These are phyloP conservation scores for Tetratostichococcus sp. DNA, from an alignment of 139 green algal genomes.

Conservation along the genomic window DNA sequence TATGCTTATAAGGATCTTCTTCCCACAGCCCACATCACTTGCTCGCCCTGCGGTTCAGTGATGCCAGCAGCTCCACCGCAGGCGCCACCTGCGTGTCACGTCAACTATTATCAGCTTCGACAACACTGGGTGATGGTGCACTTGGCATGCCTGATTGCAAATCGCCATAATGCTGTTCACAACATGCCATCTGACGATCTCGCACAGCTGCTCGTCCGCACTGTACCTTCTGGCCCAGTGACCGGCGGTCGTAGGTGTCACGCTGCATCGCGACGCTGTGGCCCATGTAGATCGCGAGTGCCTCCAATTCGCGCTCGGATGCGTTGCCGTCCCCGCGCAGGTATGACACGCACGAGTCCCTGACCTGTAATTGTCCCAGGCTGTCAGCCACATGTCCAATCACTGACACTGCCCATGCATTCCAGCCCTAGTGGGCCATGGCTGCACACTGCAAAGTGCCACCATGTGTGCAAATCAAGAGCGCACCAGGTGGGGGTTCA, in stretches of 20 bases:
- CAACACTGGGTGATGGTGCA: too few species aligned
- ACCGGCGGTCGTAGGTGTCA: conserved; percentile 56
- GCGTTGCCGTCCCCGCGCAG: conserved; percentile 29
- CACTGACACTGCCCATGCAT: too few species aligned
- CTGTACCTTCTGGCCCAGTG: conserved; percentile 4
- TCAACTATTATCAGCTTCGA: too few species aligned
- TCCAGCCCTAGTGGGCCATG: too few species aligned
- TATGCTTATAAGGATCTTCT: too few species aligned
- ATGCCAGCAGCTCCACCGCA: conserved; percentile 52
- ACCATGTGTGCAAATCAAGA: too few species aligned
- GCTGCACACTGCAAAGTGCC: too few species aligned
- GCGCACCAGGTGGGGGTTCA: conserved; percentile 58
- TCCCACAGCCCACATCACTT: too few species aligned
- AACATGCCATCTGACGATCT: background rate
- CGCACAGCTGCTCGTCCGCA: background rate
- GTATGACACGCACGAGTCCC: conserved; percentile 8
- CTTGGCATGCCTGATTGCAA: too few species aligned
- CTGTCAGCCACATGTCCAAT: too few species aligned
- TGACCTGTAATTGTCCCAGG: background rate
- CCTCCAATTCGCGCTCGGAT: conserved; percentile 60
- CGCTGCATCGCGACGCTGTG: conserved; percentile 61
- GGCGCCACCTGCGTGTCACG: conserved; percentile 53
- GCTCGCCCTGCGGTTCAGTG: conserved; percentile 23
- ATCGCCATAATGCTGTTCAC: too few species aligned
- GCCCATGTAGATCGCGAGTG: conserved; percentile 72